These are phyloP conservation scores for Earliella scabrosa DNA, from an alignment of 1,284 basidiomycete species.

Conservation along the genomic window DNA sequence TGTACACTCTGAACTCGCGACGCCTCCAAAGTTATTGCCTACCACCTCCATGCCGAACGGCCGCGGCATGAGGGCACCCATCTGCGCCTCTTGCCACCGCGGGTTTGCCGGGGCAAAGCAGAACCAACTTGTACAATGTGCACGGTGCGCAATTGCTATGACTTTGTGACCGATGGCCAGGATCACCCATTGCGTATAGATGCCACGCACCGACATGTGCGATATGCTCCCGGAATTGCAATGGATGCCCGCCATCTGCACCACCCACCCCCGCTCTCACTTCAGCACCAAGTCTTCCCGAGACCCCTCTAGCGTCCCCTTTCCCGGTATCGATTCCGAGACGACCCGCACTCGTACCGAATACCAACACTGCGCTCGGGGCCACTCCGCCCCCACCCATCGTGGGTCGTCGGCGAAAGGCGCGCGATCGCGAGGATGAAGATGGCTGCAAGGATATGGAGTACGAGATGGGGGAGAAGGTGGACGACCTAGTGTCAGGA, in stretches of 20 bases:
- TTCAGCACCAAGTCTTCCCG: conserved; percentile 20
- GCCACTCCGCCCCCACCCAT: conserved; percentile 1
- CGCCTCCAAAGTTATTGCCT: background rate
- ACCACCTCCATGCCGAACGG: background rate
- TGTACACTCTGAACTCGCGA: background rate
- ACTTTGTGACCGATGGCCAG: background rate
- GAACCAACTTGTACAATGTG: conserved; percentile 22
- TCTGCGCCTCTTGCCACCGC: conserved; percentile 27
- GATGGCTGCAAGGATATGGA: conserved; percentile 12
- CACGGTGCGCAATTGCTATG: conserved; percentile 17
- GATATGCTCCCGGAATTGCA: conserved; percentile 39
- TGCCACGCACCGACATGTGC: conserved; percentile 36
- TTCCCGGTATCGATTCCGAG: conserved; percentile 7
- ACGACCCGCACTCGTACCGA: conserved; percentile 20
- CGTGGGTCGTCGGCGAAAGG: conserved; percentile 20
- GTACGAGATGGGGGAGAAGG: conserved; percentile 6
- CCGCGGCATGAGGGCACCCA: background rate
- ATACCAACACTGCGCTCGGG: conserved; percentile 11
- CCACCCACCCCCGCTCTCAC: conserved; percentile 32
- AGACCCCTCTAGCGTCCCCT: conserved; percentile 25
- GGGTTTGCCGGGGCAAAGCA: conserved; percentile 12
- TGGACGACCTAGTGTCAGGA: conserved; percentile 24
- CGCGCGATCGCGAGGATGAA: conserved; percentile 18
- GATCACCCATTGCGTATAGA: conserved; percentile 17
- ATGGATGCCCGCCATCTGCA: conserved; percentile 28